Conservation (phyloP, 352 stramenopile species). For the Pythium grandisporangium region DNA sequence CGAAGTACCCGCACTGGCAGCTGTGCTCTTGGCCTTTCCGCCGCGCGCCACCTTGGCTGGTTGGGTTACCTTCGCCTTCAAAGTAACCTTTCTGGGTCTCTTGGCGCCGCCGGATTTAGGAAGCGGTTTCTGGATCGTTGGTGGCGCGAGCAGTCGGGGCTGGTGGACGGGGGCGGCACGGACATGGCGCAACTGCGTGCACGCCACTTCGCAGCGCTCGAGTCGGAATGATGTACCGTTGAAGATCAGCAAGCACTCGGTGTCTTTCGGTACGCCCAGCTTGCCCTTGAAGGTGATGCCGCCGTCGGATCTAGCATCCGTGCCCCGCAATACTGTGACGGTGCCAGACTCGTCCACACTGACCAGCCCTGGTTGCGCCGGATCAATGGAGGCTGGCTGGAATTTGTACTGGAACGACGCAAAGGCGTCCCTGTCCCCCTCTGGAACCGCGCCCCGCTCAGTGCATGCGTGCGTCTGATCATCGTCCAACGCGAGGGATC, state of each 20-base stretch:
- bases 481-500: constrained; percentile 18
- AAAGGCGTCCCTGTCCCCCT: constrained; percentile 19
- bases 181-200: constrained; percentile 68
- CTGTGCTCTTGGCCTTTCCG: too few species aligned
- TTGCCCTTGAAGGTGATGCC: constrained; percentile 80
- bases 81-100: too few species aligned
- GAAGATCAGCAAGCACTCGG: constrained; percentile 76
- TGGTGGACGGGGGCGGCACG: constrained; percentile 24
- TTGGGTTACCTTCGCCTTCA: too few species aligned
- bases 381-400: constrained; percentile 71
- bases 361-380: constrained; percentile 49
- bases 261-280: constrained; percentile 65
- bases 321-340: constrained; percentile 59
- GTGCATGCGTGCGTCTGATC: background rate
- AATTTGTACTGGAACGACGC: constrained; percentile 79
- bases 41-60: too few species aligned
- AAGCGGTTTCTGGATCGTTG: too few species aligned
- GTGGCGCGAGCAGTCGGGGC: too few species aligned
- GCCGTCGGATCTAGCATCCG: constrained; percentile 14
- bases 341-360: constrained; percentile 44
- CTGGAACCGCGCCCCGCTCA: background rate
- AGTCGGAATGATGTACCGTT: constrained; percentile 55
- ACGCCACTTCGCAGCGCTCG: constrained; percentile 58
- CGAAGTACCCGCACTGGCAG: too few species aligned
- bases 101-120: too few species aligned